Conservation (phyloP, 805 yeast species). For the Tetrapisispora namnaoensis region DNA sequence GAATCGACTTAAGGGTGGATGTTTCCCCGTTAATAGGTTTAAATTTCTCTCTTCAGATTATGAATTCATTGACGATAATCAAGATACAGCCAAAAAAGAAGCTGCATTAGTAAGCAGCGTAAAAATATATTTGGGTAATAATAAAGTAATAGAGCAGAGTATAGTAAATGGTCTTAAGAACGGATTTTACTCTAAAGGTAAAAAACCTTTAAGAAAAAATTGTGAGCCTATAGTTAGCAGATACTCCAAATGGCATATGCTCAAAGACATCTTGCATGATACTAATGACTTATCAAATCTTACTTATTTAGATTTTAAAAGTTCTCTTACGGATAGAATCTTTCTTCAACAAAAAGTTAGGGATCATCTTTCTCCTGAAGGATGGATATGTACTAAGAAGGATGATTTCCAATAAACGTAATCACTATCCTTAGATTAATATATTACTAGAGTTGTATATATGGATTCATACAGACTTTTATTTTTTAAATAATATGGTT, state of each 20-base stretch:
- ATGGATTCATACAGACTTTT: too few relatives aligned
- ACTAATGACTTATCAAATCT: background rate
- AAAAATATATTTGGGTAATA: conserved; percentile 6
- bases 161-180: conserved; percentile 52
- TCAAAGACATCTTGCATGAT: background rate
- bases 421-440: background rate
- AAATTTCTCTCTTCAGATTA: conserved; percentile 8
- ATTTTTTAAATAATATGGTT: too few relatives aligned
- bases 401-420: conserved; percentile 33
- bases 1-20: background rate
- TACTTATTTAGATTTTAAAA: conserved; percentile 30
- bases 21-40: background rate
- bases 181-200: conserved; percentile 41
- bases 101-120: conserved; percentile 18
- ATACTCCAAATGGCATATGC: conserved; percentile 19
- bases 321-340: conserved; percentile 20
- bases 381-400: conserved; percentile 37
- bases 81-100: conserved; percentile 3
- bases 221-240: conserved; percentile 29
- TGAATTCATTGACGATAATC: conserved; percentile 14
- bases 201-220: conserved; percentile 33
- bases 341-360: conserved; percentile 24
- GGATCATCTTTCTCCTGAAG: conserved; percentile 26
- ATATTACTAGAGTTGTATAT: background rate
- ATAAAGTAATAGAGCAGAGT: conserved; percentile 19